Base-by-base conservation (phyloP, 306 rosid genomes). In the Pyrus communis region DNA sequence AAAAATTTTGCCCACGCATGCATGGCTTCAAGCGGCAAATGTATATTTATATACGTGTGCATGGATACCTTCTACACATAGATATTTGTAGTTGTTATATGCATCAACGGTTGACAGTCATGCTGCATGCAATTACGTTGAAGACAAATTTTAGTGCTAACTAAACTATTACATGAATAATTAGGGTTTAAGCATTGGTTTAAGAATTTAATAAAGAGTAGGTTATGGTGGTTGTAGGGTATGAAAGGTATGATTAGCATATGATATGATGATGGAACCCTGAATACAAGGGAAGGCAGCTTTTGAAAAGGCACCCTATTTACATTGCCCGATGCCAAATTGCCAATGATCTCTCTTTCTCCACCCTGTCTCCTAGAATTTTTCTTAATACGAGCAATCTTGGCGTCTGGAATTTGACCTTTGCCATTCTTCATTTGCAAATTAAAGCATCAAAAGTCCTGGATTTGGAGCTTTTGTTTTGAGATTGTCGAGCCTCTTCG, bases 381-480 rank as follows among this genome's bases (percentile, higher is more conserved):
- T 74, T 42, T 74, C 77, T 74, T 18, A 60, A 18, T 43, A 11
- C 27, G 43, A 27, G 77, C 58, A 74, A 27, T 74, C 69, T 27
- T 17, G 59, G 77, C 59, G 21, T 40, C 43, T 60, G 59, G 58
- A 60, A 74, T 25, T 60, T 42, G 59, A 61, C 45, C 69, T 11
- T 61, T 18, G 59, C 28, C 21, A 12, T 74, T 43, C 13, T 40
- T 42, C 69, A 43, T 61, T 61, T 42, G 38, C 61, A 27, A 17
- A 17, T 49, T 49, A 49, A 49, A 15, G 17, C 21, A 49, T 49
- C 21, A 49, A 49, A 67, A 40, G 59, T 28, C 52, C 67, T 19
- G 70, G 49, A 27, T 38, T 15, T 55, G 80, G 42, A 17, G 79
- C 79, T 40, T 76, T 76, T 49, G 74, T 76, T 76, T 66, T 74